A percentile compares a stretch with the other conserved stretches of the same genome.
Conservation (phyloP, 1,284 basidiomycete species). For the Butyriboletus appendiculatus region DNA sequence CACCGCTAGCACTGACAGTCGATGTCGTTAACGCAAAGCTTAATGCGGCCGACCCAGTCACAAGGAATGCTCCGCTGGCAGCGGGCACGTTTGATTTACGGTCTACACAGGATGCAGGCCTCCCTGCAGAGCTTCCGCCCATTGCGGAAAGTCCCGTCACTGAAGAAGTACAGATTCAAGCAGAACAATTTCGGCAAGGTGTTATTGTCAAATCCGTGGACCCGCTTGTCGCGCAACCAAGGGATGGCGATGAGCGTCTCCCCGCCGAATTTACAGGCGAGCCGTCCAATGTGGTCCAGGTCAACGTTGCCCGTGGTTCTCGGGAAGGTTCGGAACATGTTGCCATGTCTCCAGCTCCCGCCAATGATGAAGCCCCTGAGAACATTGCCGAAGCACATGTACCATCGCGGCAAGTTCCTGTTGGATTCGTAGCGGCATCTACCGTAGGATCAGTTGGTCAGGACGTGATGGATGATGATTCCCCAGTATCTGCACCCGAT, state of each 20-base stretch:
- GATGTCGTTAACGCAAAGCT: neutral
- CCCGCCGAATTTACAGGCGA: neutral
- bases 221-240: neutral
- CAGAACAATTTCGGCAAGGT: neutral
- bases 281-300: slow-evolving; percentile 1
- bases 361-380: neutral
- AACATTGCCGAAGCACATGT: slow-evolving; percentile 3
- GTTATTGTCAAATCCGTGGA: neutral
- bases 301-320: neutral
- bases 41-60: neutral
- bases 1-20: neutral
- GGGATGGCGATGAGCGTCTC: neutral
- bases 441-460: slow-evolving; percentile 7
- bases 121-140: neutral
- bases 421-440: slow-evolving; percentile 8
- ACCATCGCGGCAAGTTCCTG: slow-evolving; percentile 4
- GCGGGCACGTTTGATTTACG: neutral
- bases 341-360: slow-evolving; percentile 1
- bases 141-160: neutral
- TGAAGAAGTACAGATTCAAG: neutral
- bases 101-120: neutral
- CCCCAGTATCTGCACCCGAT: neutral
- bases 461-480: slow-evolving; percentile 9
- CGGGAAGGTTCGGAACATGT: slow-evolving; percentile 5
- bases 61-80: slow-evolving; percentile 1